phyloP scores from a whole-genome alignment of 2,329 filamentous ascomycete genomes.

The Byssothecium circinans region DNA sequence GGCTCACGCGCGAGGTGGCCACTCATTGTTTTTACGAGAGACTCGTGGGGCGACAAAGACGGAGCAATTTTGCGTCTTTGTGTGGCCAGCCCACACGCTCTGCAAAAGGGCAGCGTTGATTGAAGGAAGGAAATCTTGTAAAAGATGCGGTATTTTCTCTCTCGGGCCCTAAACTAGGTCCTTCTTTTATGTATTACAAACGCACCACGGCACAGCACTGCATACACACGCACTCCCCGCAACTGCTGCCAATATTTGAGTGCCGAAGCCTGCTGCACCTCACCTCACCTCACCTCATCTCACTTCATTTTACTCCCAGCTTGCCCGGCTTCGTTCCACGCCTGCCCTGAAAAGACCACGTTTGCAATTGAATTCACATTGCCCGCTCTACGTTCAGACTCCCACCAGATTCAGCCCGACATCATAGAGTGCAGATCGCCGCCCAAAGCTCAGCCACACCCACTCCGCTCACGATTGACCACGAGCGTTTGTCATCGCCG shows the following conservation, averaged over 20 bases:
- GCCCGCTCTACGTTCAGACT: not conserved
- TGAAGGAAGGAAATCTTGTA: not conserved
- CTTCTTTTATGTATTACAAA: too few relatives aligned
- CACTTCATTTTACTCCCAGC: not conserved
- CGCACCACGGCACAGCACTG: constrained; percentile 2
- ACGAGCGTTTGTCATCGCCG: constrained; percentile 13
- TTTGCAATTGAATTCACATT: too few relatives aligned
- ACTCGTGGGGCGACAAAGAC: too few relatives aligned
- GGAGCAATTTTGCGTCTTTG: too few relatives aligned
- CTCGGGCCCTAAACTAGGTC: too few relatives aligned
- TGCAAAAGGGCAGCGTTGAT: not conserved
- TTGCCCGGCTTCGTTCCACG: not conserved
- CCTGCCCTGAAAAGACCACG: too few relatives aligned
- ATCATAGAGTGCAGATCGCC: constrained; percentile 10
- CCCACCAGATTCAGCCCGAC: not conserved
- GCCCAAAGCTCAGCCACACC: constrained; percentile 6
- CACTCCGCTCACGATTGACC: constrained; percentile 3
- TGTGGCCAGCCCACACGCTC: too few relatives aligned
- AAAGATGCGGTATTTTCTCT: too few relatives aligned
- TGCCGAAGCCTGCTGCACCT: not conserved
- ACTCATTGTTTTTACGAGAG: too few relatives aligned
- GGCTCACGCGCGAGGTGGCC: too few relatives aligned
- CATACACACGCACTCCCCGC: constrained; percentile 1
- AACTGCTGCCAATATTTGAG: not conserved
- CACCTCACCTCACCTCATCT: not conserved